phyloP scores from a whole-genome alignment of 2,329 filamentous ascomycete genomes.

The Neonectria faginata region DNA sequence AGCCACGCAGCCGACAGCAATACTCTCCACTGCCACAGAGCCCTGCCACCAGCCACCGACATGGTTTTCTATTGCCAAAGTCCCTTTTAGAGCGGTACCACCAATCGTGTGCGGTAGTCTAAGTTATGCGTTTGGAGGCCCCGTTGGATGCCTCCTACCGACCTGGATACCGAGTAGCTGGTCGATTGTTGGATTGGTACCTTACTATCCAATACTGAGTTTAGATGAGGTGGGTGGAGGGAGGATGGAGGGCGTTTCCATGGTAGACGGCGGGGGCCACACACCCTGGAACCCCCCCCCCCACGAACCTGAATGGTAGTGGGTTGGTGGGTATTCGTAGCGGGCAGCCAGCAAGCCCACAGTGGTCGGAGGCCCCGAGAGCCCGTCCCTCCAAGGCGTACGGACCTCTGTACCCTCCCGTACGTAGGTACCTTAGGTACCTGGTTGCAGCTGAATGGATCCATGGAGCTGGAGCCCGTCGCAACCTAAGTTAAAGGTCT shows the following conservation, averaged over 20 bases:
- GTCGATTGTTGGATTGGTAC: constrained; percentile 3
- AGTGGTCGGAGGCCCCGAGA: constrained; percentile 8
- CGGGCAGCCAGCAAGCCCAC: background rate
- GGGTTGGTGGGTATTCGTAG: background rate
- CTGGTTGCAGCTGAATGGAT: too few species aligned
- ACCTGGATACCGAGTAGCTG: background rate
- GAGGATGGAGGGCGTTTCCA: background rate
- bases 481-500: constrained; percentile 22
- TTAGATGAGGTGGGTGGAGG: background rate
- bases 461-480: constrained; percentile 11
- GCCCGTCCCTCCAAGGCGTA: background rate
- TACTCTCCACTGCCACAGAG: background rate
- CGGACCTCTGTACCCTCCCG: too few species aligned
- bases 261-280: background rate
- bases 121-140: background rate
- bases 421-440: too few species aligned
- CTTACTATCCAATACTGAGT: background rate
- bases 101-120: too few species aligned
- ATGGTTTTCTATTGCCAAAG: background rate
- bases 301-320: background rate
- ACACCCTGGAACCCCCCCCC: background rate
- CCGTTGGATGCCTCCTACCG: background rate
- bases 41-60: background rate
- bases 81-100: background rate
- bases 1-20: too few species aligned